Base-by-base conservation (phyloP, 2,329 filamentous ascomycete genomes). In the Xylaria sp. region DNA sequence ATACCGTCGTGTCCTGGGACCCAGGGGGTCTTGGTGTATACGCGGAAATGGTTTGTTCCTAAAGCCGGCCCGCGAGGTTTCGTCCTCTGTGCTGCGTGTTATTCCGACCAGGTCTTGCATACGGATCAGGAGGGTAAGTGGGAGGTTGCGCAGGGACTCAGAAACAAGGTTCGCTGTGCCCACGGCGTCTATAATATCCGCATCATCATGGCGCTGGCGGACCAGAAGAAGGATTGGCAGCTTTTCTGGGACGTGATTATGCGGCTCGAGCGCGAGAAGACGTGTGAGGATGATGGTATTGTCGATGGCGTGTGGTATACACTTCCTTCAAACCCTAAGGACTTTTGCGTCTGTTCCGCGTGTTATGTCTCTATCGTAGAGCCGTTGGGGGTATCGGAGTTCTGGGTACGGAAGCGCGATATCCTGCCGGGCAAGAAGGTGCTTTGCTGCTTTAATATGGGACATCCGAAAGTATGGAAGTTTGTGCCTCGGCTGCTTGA, bases 21-120 rank as follows among this genome's bases (percentile, higher is more conserved):
- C 11, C 59, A 71, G 4, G 36, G 46, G 1, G 42, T 49, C 4
- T 4, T 11, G 17, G 7, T 26, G 11, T 20, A 38, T 1, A 59
- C 20, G 28, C 26, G 53, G 38, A 59, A 53, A 0, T 69, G 66
- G 63, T 59, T 63, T 11, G 54, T 54, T 17, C 63, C 66, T 5
- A 65, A 57, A 23, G 68, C 68, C 0, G 72, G 76, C 0, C 76
- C 74, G 0, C 51, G 57, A 0, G 74, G 72, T 3, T 68, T 81
- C 0, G 71, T 80, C 0, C 68, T 81, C 13, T 83, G 81, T 59
- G 73, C 71, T 6, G 76, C 79, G 0, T 83, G 82, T 67, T 82
- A 78, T 66, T 75, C 72, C 62, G 81, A 83, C 71, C 76, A 78
- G 20, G 74, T 83, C 23, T 61, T 75, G 36, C 74, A 72, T 44